These are phyloP conservation scores for Sextonia rubra DNA, from an alignment of 164 flowering plant genomes.

Conservation along the genomic window DNA sequence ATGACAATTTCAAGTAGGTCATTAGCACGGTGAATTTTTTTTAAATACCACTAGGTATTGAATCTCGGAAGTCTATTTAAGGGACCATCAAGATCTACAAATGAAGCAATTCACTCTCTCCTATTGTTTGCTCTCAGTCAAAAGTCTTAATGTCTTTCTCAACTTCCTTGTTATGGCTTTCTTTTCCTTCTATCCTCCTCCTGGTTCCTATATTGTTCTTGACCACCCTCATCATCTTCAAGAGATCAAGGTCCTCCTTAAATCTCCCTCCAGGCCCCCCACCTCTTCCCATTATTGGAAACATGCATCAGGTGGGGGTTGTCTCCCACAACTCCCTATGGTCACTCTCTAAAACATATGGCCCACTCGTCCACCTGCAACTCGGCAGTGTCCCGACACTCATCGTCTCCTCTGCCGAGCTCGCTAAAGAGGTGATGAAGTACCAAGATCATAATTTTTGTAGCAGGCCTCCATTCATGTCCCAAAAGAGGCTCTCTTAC, in stretches of 20 bases:
- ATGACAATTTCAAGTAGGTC: no score
- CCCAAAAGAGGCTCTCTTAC: slow-evolving; percentile 4
- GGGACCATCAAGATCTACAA: no score
- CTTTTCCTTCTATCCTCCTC: background rate
- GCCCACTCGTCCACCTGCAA: slow-evolving; percentile 18
- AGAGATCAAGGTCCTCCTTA: background rate
- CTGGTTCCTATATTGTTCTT: background rate
- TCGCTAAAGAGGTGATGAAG: slow-evolving; percentile 19
- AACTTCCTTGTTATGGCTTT: background rate
- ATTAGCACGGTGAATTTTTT: no score
- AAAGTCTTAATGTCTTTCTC: background rate
- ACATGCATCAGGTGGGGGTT: slow-evolving; percentile 16
- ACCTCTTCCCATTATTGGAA: slow-evolving; percentile 18
- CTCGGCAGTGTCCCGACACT: slow-evolving; percentile 19
- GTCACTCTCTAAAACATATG: slow-evolving; percentile 11
- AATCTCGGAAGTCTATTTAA: no score
- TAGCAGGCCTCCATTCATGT: slow-evolving; percentile 7
- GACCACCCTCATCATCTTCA: background rate
- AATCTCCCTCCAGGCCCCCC: background rate
- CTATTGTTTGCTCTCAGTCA: no score
- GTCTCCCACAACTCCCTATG: slow-evolving; percentile 9
- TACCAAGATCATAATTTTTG: slow-evolving; percentile 14
- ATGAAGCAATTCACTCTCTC: no score
- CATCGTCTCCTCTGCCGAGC: slow-evolving; percentile 19
- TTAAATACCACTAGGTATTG: no score